Evolutionary conservation across 768 basidiomycete species (phyloP), one percentile per base, ranked within the genome.

Genomic region (Dendrothele bispora): DNA sequence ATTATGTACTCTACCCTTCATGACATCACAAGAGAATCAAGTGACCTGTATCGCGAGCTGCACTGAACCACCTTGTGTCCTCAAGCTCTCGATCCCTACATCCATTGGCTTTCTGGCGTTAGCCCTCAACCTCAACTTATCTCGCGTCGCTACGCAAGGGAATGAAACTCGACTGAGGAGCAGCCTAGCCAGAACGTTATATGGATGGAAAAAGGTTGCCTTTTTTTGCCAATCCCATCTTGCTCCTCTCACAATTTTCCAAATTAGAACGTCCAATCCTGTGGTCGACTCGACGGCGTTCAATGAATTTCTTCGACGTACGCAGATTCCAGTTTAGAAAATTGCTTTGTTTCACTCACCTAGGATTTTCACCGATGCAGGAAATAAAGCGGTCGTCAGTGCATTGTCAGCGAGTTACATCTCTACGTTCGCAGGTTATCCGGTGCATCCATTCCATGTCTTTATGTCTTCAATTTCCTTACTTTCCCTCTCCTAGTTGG

Each of bases 361-460:
- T 48, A 39, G 27, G 43, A 48, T 42, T 17, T 53, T 32, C 48
- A 35, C 10, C n/a, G n/a, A n/a, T n/a, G n/a, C n/a, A 92, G 90
- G 76, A 53, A 84, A 93, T 74, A 91, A 91, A 69, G 83, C 91
- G 43, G 86, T 92, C 60, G 90, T 88, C 30, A 92, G 89, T 60
- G 93, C 94, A 28, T 83, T 95, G 51, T 84, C 90, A 34, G 93
- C 93, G 41, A 93, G 91, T 58, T 88, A 94, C 66, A 79, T 94
- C 55, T 94, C 93, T 39, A 97, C 95, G 12, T 82, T 95, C 60
- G 88, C 88, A 48, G 94, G 94, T 41, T 95, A 94, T 66, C 92
- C 92, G 48, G 91, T 80, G 44, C 46, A n/a, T n/a, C n/a, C n/a
- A 6, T 24, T 28, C 18, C 21, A 39, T 18, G 10, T 21, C n/a